Evolutionary conservation across 768 basidiomycete genomes (phyloP), one percentile per base, ranked within the genome.

Genomic region (Suillus hirtellus): DNA sequence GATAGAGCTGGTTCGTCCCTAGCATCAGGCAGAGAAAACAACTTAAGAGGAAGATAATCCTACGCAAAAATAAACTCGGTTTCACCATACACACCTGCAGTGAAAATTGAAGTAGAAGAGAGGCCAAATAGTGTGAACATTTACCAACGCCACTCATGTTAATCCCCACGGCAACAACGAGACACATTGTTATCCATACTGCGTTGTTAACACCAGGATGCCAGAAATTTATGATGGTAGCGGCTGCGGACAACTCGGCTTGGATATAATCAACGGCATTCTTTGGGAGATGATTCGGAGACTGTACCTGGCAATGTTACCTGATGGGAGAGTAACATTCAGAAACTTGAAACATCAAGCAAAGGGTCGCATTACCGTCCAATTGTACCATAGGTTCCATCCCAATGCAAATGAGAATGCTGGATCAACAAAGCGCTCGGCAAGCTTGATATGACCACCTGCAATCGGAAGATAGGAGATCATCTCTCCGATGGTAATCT

Each of bases 221-320:
- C 83, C 83, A 84, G 67, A 72, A 85, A 56, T 75, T 72, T 70
- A 88, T 80, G 46, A 87, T 66, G 3, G 85, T 75, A 12, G 86
- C 80, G 0, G 81, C 79, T 0, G 85, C 85, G 40, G 80, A 78
- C 4, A 85, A 67, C 63, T 86, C 85, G 7, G 82, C 82, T 65
- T 46, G 9, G 46, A 61, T 37, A 58, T 4, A 6, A 24, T 73
- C 14, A 74, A 61, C 14, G n/a, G 34, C n/a, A 35, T 3, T 14
- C 2, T 3, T 42, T 43, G 42, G 27, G 6, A 7, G 37, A 44
- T 11, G 12, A 52, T 21, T 24, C 4, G 1, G 35, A 12, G 15
- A 43, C 68, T 68, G 15, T 35, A 73, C 72, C 66, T 42, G 72
- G 72, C 14, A 73, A 58, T 10, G 72, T 73, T 10, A 73, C 17